phyloP scores from a whole-genome alignment of 768 basidiomycete genomes.

The Tricholomella constricta region DNA sequence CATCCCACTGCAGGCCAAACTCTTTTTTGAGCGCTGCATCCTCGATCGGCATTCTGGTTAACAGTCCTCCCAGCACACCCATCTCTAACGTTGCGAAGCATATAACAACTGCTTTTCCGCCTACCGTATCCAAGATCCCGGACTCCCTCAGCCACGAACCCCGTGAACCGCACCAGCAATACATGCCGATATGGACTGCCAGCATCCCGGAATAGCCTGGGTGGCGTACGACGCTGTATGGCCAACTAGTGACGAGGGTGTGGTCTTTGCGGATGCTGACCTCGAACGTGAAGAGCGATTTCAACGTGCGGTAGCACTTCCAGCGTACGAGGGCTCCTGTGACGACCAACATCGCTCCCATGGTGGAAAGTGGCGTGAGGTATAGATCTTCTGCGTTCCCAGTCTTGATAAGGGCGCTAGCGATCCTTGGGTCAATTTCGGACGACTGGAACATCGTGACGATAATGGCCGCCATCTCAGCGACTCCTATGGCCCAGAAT shows the following conservation, averaged over 20 bases:
- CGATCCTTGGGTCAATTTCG: neutral
- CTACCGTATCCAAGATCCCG: conserved; percentile 29
- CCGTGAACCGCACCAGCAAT: conserved; percentile 29
- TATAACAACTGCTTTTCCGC: conserved; percentile 17
- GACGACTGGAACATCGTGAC: neutral
- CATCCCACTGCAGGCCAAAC: conserved; percentile 32
- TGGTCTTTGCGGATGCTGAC: conserved; percentile 31
- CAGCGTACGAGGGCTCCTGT: conserved; percentile 21
- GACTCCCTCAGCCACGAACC: conserved; percentile 34
- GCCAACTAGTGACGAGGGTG: conserved; percentile 31
- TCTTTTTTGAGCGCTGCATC: conserved; percentile 25
- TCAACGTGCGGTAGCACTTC: conserved; percentile 37
- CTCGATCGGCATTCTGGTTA: conserved; percentile 25
- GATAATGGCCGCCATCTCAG: neutral
- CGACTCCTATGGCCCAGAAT: conserved; percentile 1
- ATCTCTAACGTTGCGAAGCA: conserved; percentile 12
- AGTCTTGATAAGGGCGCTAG: neutral
- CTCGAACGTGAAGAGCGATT: conserved; percentile 43
- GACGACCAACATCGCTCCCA: conserved; percentile 25
- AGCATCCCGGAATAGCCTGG: conserved; percentile 32
- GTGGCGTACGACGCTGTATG: conserved; percentile 35
- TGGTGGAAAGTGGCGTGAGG: conserved; percentile 27
- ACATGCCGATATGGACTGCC: conserved; percentile 30
- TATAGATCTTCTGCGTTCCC: neutral
- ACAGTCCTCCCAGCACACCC: conserved; percentile 14